Evolutionary conservation across 1,284 basidiomycete genomes (phyloP), one percentile per base, ranked within the genome.

Genomic region (Cryptococcus sp.): DNA sequence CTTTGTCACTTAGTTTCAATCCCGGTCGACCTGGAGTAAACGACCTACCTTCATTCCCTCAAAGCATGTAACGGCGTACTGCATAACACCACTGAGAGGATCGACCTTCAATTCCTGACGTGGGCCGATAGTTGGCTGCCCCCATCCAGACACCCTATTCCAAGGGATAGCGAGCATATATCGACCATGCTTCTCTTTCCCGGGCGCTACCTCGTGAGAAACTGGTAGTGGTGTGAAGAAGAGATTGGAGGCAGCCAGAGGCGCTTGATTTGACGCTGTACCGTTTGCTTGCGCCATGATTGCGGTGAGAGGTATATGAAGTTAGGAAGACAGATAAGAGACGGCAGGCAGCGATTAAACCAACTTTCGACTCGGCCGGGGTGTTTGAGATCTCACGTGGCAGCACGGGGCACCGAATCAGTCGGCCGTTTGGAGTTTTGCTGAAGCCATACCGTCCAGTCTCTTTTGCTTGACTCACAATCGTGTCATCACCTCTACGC

Each of bases 11-110:
- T 19, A 47, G 43, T 25, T 44, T 24, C 25, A 21, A 7, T 10
- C 14, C 39, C 39, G 39, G 18, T 41, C 9, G 19, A 10, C 39
- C 19, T n/a, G 11, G 14, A 41, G 9, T 9, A 19, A 9, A 41
- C 11, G 28, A 61, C 64, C 32, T 55, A 67, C 69, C 60, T 73
- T 73, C 72, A 73, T 73, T n/a, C 72, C 72, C 60, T 73, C 72
- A 48, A 73, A 73, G 54, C 72, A 73, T 19, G 70, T 72, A 13
- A 69, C 66, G 16, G 72, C 72, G 49, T 71, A 72, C 58, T 73
- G 72, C 47, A 71, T 53, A 14, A 72, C 70, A 41, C 72, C 72
- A 39, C 59, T 59, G 5, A 72, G 58, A 9, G 72, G 72, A 54
- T 72, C 70, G 31, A 73, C 61, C 18, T 55, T 55, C 37, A 73